These are phyloP conservation scores for Mortierella sp. DNA, from an alignment of 371 early-diverging fungal species.

Conservation along the genomic window DNA sequence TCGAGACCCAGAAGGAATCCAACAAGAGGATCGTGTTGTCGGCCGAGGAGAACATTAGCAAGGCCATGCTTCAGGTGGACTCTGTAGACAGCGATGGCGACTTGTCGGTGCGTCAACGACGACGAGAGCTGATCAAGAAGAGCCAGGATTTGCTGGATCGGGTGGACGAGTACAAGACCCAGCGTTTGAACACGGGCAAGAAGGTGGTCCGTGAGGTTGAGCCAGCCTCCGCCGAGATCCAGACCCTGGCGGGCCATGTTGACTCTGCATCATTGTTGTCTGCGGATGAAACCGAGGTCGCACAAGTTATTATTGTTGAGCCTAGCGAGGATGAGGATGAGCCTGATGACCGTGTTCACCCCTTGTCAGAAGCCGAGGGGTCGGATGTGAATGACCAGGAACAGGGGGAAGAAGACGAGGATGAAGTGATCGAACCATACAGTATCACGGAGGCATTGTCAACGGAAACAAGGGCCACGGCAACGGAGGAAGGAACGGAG, in stretches of 20 bases:
- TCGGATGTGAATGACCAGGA: not conserved
- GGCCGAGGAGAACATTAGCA: conserved; percentile 34
- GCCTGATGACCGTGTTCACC: conserved; percentile 16
- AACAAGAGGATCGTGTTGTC: conserved; percentile 22
- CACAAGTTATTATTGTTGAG: too few species aligned
- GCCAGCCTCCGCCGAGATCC: too few species aligned
- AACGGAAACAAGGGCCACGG: conserved; percentile 9
- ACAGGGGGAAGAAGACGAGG: conserved; percentile 3
- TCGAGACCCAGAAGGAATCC: too few species aligned
- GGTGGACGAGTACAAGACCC: conserved; percentile 31
- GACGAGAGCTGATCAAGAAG: conserved; percentile 49
- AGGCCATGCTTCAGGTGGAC: conserved; percentile 43
- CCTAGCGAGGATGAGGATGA: conserved; percentile 12
- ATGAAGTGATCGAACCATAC: conserved; percentile 27
- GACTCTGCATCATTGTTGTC: not conserved
- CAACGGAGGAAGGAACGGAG: conserved; percentile 13
- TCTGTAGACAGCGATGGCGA: conserved; percentile 42
- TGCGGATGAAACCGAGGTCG: conserved; percentile 2
- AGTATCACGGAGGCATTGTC: not conserved
- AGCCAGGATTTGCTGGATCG: conserved; percentile 39
- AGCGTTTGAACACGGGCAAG: conserved; percentile 33
- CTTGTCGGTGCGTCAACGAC: conserved; percentile 34
- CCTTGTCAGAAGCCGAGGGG: conserved; percentile 4
- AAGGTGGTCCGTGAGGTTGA: conserved; percentile 6
- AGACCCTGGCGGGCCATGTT: too few species aligned